Evolutionary conservation across 352 stramenopile genomes (phyloP).

Genomic region (Pythium oligandrum): DNA sequence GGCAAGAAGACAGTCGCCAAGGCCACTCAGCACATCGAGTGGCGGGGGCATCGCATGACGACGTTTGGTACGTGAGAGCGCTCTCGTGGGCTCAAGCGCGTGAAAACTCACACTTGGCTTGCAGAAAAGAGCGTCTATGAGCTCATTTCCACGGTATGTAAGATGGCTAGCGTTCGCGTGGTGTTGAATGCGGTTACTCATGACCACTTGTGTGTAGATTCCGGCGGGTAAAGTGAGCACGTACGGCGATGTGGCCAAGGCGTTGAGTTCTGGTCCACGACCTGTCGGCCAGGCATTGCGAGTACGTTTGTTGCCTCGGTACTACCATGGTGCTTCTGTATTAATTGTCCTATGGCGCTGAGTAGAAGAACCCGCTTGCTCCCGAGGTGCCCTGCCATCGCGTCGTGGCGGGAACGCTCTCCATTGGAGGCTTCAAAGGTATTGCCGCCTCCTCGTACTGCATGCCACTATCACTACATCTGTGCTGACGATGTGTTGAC

Average conservation of each 20-base stretch:
- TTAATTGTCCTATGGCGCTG: background rate
- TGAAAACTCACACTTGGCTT: background rate
- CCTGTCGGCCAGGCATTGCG: conserved; percentile 76
- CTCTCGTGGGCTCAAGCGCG: background rate
- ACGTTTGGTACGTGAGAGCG: conserved; percentile 40
- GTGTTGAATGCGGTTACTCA: background rate
- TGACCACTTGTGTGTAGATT: conserved; percentile 32
- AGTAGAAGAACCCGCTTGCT: conserved; percentile 78
- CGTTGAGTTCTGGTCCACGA: conserved; percentile 55
- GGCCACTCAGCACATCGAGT: conserved; percentile 51
- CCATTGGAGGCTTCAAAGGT: conserved; percentile 77
- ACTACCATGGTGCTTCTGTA: background rate
- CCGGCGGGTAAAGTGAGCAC: conserved; percentile 74
- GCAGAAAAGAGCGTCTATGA: conserved; percentile 76
- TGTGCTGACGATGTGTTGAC: background rate
- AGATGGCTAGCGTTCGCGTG: background rate
- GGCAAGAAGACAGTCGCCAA: conserved; percentile 4
- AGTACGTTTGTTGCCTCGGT: conserved; percentile 22
- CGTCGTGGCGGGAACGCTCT: conserved; percentile 60
- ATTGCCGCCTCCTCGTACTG: background rate
- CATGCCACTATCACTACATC: background rate
- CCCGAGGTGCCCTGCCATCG: conserved; percentile 74
- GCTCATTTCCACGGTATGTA: conserved; percentile 59
- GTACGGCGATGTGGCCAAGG: conserved; percentile 62
- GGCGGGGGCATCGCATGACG: conserved; percentile 68